Percentiles rank a stretch among this genome's conserved stretches.
Evolutionary conservation across 495 filamentous ascomycete genomes (phyloP).

Genomic region (Mytilinidion resinicola): DNA sequence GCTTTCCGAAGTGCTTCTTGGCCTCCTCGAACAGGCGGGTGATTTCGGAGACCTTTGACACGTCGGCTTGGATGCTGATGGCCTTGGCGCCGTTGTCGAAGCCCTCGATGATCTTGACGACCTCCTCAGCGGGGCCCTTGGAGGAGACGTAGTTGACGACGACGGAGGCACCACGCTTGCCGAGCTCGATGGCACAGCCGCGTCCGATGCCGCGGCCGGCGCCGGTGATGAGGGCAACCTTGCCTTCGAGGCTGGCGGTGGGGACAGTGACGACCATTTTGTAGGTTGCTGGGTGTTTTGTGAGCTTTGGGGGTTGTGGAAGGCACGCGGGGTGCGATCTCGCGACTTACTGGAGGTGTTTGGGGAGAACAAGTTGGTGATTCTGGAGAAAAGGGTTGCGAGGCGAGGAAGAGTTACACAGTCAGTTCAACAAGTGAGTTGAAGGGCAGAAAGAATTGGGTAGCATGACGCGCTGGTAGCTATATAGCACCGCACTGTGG

Average conservation of each 20-base stretch:
- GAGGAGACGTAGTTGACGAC: conserved; percentile 72
- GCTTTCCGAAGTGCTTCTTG: conserved; percentile 57
- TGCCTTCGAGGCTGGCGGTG: conserved; percentile 49
- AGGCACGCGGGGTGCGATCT: not conserved
- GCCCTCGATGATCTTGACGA: conserved; percentile 54
- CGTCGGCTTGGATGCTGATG: conserved; percentile 61
- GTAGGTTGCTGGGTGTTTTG: conserved; percentile 1
- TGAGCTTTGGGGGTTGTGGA: not conserved
- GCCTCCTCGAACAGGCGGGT: conserved; percentile 56
- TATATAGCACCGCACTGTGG: conserved; percentile 21
- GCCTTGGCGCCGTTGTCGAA: conserved; percentile 56
- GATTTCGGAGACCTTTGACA: conserved; percentile 61
- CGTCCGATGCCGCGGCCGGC: conserved; percentile 54
- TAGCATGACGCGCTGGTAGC: conserved; percentile 10
- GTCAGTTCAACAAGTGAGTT: not conserved
- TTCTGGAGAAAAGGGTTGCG: not conserved
- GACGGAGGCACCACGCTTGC: conserved; percentile 61
- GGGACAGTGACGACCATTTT: conserved; percentile 33
- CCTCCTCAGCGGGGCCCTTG: conserved; percentile 54
- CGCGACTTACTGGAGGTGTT: not conserved
- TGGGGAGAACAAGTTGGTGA: not conserved
- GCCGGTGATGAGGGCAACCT: conserved; percentile 67
- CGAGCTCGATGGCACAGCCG: conserved; percentile 71
- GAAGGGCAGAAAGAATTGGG: not conserved
- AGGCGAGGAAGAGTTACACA: not conserved